Conservation (phyloP, 192 early-diverging fungal genomes). For the Linderina pennispora region DNA sequence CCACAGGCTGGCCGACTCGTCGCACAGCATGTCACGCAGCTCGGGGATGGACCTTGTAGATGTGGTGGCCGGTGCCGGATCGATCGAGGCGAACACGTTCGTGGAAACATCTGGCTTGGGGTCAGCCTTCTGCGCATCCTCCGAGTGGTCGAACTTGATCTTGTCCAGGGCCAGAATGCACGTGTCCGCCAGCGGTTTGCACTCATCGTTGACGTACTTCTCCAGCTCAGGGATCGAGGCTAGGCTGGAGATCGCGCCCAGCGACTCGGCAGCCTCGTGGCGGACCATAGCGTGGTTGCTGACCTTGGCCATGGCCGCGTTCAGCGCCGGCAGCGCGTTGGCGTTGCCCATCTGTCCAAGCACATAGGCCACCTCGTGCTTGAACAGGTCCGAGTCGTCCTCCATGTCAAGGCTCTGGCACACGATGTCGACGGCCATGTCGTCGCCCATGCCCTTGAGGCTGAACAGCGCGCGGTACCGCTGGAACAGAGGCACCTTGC, state of each 20-base stretch:
- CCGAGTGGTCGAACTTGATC: constrained; percentile 70
- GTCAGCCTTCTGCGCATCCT: constrained; percentile 11
- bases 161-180: constrained; percentile 84
- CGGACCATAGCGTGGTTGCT: constrained; percentile 90
- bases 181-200: constrained; percentile 75
- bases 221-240: constrained; percentile 64
- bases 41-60: constrained; percentile 57
- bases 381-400: constrained; percentile 82
- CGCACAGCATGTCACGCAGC: constrained; percentile 58
- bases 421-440: constrained; percentile 75
- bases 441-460: constrained; percentile 73
- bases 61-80: constrained; percentile 82
- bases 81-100: constrained; percentile 70
- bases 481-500: constrained; percentile 64
- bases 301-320: constrained; percentile 58
- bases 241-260: constrained; percentile 83
- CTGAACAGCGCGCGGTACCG: constrained; percentile 94
- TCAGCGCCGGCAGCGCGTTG: constrained; percentile 64
- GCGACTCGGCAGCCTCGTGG: constrained; percentile 96
- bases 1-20: constrained; percentile 72
- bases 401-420: constrained; percentile 62
- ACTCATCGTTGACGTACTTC: constrained; percentile 65
- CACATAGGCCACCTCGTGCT: constrained; percentile 96
- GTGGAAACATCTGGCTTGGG: constrained; percentile 14
- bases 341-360: constrained; percentile 91